Evolutionary conservation across 2,329 filamentous ascomycete genomes (phyloP).

Genomic region (Calonectria naviculata): DNA sequence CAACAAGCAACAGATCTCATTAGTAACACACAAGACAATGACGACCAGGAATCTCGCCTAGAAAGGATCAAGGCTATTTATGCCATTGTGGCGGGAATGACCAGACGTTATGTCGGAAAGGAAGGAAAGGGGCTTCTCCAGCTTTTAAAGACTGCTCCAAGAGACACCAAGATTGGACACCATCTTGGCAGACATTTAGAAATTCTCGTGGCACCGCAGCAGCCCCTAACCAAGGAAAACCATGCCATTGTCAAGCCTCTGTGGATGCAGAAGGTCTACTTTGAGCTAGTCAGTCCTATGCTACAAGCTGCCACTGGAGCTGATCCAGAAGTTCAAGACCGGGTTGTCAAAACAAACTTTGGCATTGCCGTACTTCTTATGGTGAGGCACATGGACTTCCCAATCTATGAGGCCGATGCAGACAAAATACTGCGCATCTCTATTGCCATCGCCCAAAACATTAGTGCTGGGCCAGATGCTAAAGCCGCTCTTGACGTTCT

Average conservation of each 20-base stretch:
- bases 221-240: constrained; percentile 51
- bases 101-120: constrained; percentile 51
- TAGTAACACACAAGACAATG: constrained; percentile 20
- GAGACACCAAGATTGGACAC: constrained; percentile 47
- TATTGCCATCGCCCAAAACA: constrained; percentile 58
- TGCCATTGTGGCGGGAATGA: constrained; percentile 50
- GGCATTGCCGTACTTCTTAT: constrained; percentile 61
- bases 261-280: constrained; percentile 62
- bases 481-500: constrained; percentile 61
- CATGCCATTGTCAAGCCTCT: constrained; percentile 58
- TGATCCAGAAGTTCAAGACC: constrained; percentile 43
- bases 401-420: constrained; percentile 64
- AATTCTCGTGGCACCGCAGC: constrained; percentile 53
- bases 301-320: constrained; percentile 51
- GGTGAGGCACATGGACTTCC: constrained; percentile 60
- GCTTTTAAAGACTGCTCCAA: constrained; percentile 49
- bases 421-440: constrained; percentile 59
- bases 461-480: constrained; percentile 55
- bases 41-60: constrained; percentile 21
- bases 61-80: constrained; percentile 47
- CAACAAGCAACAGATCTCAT: constrained; percentile 36
- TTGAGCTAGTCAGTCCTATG: constrained; percentile 58
- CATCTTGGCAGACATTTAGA: constrained; percentile 56
- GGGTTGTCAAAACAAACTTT: constrained; percentile 50
- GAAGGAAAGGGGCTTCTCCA: constrained; percentile 47